Percentiles rank a stretch among this genome's conserved stretches.
These are phyloP conservation scores for Orbilia brochopaga DNA, from an alignment of 2,329 filamentous ascomycete genomes.

Conservation along the genomic window DNA sequence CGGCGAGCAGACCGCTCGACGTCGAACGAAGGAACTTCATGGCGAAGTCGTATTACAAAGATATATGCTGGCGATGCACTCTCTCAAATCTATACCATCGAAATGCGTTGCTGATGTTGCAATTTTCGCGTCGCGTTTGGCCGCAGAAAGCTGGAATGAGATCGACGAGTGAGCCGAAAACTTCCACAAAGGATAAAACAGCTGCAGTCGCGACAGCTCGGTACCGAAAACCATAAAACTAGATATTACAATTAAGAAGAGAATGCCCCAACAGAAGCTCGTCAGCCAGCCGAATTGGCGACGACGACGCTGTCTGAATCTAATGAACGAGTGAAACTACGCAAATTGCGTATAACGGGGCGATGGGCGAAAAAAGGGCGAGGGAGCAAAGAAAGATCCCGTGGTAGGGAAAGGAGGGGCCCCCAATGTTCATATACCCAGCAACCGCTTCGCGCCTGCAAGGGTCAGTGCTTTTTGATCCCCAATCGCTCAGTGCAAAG, in stretches of 20 bases:
- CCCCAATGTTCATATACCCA: slow-evolving; percentile 40
- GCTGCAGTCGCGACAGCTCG: neutral
- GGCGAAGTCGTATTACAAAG: slow-evolving; percentile 27
- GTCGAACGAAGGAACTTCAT: slow-evolving; percentile 47
- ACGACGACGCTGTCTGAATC: slow-evolving; percentile 21
- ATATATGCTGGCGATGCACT: neutral
- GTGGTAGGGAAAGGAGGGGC: slow-evolving; percentile 29
- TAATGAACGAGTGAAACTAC: slow-evolving; percentile 51
- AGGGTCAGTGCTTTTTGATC: slow-evolving; percentile 14
- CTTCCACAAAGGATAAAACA: slow-evolving; percentile 1
- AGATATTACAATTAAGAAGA: slow-evolving; percentile 37
- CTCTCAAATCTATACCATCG: neutral
- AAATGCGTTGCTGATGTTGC: slow-evolving; percentile 39
- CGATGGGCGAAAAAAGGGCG: slow-evolving; percentile 43
- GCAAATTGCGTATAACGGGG: slow-evolving; percentile 49
- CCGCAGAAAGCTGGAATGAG: slow-evolving; percentile 16
- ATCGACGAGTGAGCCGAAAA: slow-evolving; percentile 14
- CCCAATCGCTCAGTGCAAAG: slow-evolving; percentile 9
- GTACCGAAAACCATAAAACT: slow-evolving; percentile 14
- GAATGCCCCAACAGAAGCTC: slow-evolving; percentile 26
- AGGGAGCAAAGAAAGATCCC: slow-evolving; percentile 37
- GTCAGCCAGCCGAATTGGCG: slow-evolving; percentile 38
- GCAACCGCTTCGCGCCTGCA: neutral
- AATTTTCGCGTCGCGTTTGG: slow-evolving; percentile 19
- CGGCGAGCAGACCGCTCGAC: slow-evolving; percentile 31